Conservation (phyloP, 345 rosid genomes). For the Turritis glabra region DNA sequence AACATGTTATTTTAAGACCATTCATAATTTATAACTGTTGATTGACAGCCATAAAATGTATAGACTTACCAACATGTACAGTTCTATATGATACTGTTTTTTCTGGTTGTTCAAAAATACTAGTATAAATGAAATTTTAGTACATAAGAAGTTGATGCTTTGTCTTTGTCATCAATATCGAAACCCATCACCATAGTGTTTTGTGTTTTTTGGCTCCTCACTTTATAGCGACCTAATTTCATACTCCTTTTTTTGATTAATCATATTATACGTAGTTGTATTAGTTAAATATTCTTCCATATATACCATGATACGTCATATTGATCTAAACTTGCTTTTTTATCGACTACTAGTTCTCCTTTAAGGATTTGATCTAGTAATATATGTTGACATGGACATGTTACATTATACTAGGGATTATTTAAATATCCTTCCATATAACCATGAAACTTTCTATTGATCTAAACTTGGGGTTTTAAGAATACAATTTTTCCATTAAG, state of each 20-base stretch:
- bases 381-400: conserved; percentile 7
- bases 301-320: background rate
- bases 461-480: background rate
- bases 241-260: background rate
- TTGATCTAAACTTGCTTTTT: background rate
- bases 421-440: background rate
- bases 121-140: background rate
- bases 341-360: background rate
- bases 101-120: conserved; percentile 1
- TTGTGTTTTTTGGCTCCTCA: background rate
- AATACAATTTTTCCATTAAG: background rate
- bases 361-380: conserved; percentile 1
- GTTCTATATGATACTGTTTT: background rate
- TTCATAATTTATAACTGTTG: background rate
- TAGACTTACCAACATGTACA: background rate
- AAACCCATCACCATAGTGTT: conserved; percentile 11
- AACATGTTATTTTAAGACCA: background rate
- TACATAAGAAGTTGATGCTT: conserved; percentile 27
- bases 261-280: background rate
- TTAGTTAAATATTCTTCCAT: background rate
- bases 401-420: background rate
- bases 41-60: background rate
- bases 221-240: conserved; percentile 23
- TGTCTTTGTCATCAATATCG: conserved; percentile 33
- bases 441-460: background rate